Evolutionary conservation across 768 basidiomycete genomes (phyloP), one percentile per base, ranked within the genome.

Genomic region (Clitopilus passeckerianus): DNA sequence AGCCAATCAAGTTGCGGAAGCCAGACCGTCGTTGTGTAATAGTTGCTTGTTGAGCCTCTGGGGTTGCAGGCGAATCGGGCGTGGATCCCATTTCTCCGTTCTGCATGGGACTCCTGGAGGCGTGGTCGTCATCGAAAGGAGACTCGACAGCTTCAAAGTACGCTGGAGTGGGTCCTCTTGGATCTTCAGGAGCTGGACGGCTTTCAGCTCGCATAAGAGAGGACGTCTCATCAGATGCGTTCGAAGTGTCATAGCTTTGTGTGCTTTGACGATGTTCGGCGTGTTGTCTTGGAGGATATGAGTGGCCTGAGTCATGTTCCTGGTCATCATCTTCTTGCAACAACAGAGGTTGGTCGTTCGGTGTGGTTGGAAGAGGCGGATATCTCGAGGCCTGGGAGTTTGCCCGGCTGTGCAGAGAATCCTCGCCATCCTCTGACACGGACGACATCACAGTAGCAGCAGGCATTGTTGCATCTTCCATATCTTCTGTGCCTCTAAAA

Each of bases 131-230:
- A 12, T 23, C 22, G 12, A 50, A 50, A 24, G 54, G 57, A 16
- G 60, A 55, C 37, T 60, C 54, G 35, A 81, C 74, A 10, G 80
- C 81, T 70, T 90, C 87, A 55, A 80, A 82, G 69, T 91, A 91
- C 0, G 88, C 70, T 4, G 90, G 89, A 5, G 86, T 85, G 41
- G 84, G 83, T 22, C 87, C 90, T 61, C 85, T 73, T 3, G 68
- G 56, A 1, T 55, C 62, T 37, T 60, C 61, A 7, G 64, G 63
- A 0, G 66, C 60, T 10, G 59, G 58, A 59, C 64, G 66, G 43
- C 68, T 71, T 24, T 65, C 63, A 16, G 63, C 63, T 20, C 64
- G 70, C 59, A 67, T 63, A 34, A 73, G 63, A 5, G 73, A 71
- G 43, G 66, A 68, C 1, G 67, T 65, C 53, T 73, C 75, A 57